phyloP scores from a whole-genome alignment of 2,329 filamentous ascomycete genomes.

The Rhynchosporium secalis region DNA sequence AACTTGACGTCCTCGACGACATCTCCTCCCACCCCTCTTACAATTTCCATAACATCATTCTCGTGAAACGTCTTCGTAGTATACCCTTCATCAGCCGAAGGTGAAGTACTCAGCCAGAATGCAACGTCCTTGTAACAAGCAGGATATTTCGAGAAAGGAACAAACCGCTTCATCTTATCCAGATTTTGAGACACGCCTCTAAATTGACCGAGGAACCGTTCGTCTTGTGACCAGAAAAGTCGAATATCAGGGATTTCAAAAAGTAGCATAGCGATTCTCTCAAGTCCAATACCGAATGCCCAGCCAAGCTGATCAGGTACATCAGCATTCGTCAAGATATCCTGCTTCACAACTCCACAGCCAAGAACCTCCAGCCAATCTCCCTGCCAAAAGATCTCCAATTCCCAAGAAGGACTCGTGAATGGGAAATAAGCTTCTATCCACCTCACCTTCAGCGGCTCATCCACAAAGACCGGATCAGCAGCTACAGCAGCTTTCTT shows the following conservation, averaged over 20 bases:
- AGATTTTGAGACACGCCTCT: conserved; percentile 56
- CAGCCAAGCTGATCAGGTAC: conserved; percentile 78
- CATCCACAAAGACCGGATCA: conserved; percentile 53
- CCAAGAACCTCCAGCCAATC: conserved; percentile 96
- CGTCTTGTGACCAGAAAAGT: conserved; percentile 89
- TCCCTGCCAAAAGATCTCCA: conserved; percentile 91
- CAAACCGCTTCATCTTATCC: conserved; percentile 60
- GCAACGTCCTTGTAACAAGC: conserved; percentile 89
- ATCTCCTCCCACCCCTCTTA: conserved; percentile 79
- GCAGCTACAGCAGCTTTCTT: conserved; percentile 57
- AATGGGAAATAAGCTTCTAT: conserved; percentile 98
- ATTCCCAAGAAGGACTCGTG: conserved; percentile 91
- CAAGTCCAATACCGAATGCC: conserved; percentile 93
- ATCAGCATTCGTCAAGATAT: conserved; percentile 74
- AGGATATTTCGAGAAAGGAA: conserved; percentile 89
- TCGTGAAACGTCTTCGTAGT: conserved; percentile 68
- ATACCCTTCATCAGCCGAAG: conserved; percentile 50
- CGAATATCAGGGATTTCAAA: conserved; percentile 96
- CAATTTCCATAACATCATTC: conserved; percentile 96
- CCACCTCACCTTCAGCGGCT: conserved; percentile 86
- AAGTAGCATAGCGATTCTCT: conserved; percentile 95
- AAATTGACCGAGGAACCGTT: conserved; percentile 87
- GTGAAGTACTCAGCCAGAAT: conserved; percentile 72
- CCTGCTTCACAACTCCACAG: conserved; percentile 86
- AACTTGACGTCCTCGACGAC: conserved; percentile 83